Percentiles rank a stretch among this genome's conserved stretches.
Conservation (phyloP, 163 green algal species). For the Volvox carteri region DNA sequence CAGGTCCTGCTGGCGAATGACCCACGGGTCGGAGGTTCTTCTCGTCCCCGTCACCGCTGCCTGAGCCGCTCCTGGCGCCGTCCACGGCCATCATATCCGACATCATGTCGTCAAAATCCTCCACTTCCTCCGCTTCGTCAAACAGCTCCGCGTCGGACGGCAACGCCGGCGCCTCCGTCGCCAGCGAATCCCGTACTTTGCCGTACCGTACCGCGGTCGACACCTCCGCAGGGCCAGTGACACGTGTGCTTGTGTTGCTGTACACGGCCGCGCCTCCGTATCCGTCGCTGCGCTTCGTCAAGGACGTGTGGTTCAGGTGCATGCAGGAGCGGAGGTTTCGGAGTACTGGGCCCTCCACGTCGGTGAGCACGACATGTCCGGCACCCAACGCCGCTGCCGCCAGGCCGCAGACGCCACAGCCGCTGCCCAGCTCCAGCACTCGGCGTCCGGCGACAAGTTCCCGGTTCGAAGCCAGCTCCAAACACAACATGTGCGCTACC, state of each 20-base stretch:
- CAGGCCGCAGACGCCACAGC: slow-evolving; percentile 85
- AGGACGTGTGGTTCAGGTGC: slow-evolving; percentile 73
- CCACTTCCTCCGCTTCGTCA: slow-evolving; percentile 69
- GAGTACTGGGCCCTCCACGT: slow-evolving; percentile 83
- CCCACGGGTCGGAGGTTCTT: not conserved
- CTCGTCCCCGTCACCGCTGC: too few species aligned
- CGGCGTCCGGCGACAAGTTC: slow-evolving; percentile 66
- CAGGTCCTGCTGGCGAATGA: not conserved
- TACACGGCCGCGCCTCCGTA: not conserved
- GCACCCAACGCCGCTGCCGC: slow-evolving; percentile 83
- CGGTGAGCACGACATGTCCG: slow-evolving; percentile 79
- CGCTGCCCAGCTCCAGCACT: slow-evolving; percentile 89
- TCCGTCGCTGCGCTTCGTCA: not conserved
- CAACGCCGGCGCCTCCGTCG: not conserved
- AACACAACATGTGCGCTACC: slow-evolving; percentile 70
- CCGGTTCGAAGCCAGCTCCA: slow-evolving; percentile 73
- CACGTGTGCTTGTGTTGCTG: too few species aligned
- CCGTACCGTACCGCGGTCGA: too few species aligned
- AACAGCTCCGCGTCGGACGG: slow-evolving; percentile 63
- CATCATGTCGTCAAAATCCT: slow-evolving; percentile 59
- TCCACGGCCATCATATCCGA: slow-evolving; percentile 27
- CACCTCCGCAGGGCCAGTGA: not conserved
- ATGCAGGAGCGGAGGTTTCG: slow-evolving; percentile 79
- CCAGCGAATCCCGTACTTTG: too few species aligned
- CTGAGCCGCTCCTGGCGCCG: not conserved